Base-by-base conservation (phyloP, 768 basidiomycete species). In the Suillus placidus region DNA sequence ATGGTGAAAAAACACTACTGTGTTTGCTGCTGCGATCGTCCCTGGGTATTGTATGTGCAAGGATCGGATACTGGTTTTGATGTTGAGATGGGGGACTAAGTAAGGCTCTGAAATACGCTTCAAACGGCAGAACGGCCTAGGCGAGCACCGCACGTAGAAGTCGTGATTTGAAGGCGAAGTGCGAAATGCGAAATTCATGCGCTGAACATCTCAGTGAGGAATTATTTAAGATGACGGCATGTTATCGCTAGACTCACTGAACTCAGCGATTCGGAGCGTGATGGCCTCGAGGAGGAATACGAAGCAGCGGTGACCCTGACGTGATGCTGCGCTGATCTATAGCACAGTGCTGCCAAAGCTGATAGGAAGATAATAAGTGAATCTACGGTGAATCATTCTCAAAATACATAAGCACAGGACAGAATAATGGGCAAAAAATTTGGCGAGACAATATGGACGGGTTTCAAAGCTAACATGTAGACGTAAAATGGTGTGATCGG, bases 231-330 rank as follows among this genome's bases (percentile, higher is more conserved):
- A 71, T 78, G 74, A 78, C 75, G 75, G 71, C 68, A 78, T 67
- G 72, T 64, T 66, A 72, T 75, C 74, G 76, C 70, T 68, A 60
- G 58, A 40, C 58, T 30, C 23, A 42, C 57, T 30, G 58, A 65
- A 78, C 75, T 70, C 76, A 76, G 76, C 75, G 77, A 76, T 75
- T 66, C 73, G 75, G 75, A 73, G 76, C 75, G 71, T 78, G 78
- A 69, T 70, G 71, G 77, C 75, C 75, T 78, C 71, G 77, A 73
- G 75, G 75, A 67, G 42, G 68, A 69, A 69, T 73, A 71, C 71
- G 69, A 67, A 77, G 37, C 67, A 65, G 67, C 26, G 54, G 42
- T 66, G 72, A 76, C 75, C 75, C 76, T 78, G 71, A 42, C 58
- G 26, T 60, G 58, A 38, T 30, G 57, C 57, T 35, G 38, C 26